Evolutionary conservation across 2,329 filamentous ascomycete genomes (phyloP).

Genomic region (Penicillium occitanis): DNA sequence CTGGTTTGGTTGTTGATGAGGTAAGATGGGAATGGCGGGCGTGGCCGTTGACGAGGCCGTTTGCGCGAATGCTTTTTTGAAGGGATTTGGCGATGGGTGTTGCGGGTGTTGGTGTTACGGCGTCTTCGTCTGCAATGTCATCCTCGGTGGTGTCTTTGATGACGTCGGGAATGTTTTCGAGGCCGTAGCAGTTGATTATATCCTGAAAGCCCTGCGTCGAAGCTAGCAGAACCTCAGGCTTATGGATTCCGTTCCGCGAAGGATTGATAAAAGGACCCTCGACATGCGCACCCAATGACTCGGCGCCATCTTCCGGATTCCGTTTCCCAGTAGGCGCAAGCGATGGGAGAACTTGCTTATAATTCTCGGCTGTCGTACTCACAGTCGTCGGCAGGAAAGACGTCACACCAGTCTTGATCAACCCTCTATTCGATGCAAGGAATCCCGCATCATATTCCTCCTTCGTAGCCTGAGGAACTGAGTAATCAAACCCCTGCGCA

Average conservation of each 20-base stretch:
- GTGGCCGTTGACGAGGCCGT: constrained; percentile 8
- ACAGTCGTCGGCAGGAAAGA: constrained; percentile 78
- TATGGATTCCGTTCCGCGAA: constrained; percentile 84
- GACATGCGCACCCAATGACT: constrained; percentile 85
- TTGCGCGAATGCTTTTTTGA: constrained; percentile 5
- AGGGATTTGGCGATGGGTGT: constrained; percentile 18
- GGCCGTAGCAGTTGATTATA: constrained; percentile 58
- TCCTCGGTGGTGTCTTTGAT: neutral
- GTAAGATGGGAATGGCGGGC: neutral
- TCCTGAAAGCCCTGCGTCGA: constrained; percentile 63
- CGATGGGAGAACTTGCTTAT: constrained; percentile 71
- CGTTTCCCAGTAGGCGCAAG: constrained; percentile 70
- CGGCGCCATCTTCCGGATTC: constrained; percentile 66
- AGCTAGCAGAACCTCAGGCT: constrained; percentile 66
- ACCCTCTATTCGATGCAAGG: constrained; percentile 65
- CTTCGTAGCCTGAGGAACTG: constrained; percentile 66
- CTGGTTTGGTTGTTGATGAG: constrained; percentile 23
- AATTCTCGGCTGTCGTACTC: constrained; percentile 76
- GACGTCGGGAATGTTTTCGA: constrained; percentile 57
- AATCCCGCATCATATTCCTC: constrained; percentile 71
- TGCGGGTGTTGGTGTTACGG: constrained; percentile 24
- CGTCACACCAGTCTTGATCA: constrained; percentile 80
- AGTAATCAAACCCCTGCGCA: constrained; percentile 91
- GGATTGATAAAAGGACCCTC: constrained; percentile 87
- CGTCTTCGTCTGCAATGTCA: constrained; percentile 31